These are phyloP conservation scores for Croton setiger DNA, from an alignment of 441 rosid genomes.

Conservation along the genomic window DNA sequence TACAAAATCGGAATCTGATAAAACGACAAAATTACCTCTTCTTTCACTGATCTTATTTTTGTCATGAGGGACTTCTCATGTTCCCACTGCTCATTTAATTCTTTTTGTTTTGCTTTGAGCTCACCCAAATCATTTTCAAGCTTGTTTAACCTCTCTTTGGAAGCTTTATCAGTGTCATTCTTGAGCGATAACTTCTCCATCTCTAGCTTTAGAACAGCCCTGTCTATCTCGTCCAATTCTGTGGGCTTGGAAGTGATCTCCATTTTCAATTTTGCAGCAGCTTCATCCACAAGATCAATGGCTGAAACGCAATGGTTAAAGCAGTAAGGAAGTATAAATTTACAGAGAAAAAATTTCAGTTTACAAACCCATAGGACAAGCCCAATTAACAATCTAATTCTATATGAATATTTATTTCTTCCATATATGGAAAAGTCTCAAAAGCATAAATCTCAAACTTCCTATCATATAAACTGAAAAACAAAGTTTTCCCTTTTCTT, in stretches of 20 bases:
- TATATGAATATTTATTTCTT: neutral
- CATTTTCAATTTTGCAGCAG: slow-evolving; percentile 96
- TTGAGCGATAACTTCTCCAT: slow-evolving; percentile 91
- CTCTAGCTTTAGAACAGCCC: slow-evolving; percentile 77
- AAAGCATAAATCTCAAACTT: slow-evolving; percentile 2
- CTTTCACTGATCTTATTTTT: slow-evolving; percentile 64
- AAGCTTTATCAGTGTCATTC: slow-evolving; percentile 83
- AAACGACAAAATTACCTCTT: slow-evolving; percentile 55
- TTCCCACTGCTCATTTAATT: slow-evolving; percentile 72
- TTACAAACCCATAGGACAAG: neutral
- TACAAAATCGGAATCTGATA: neutral
- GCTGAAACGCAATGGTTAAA: slow-evolving; percentile 42
- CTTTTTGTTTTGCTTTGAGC: slow-evolving; percentile 69
- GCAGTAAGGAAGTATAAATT: neutral
- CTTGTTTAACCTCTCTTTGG: slow-evolving; percentile 78
- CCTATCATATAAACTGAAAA: neutral
- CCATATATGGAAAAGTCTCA: neutral
- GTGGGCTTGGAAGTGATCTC: slow-evolving; percentile 95
- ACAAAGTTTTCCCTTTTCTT: neutral
- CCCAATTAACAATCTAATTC: neutral
- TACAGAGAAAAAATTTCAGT: neutral
- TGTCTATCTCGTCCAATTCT: slow-evolving; percentile 76
- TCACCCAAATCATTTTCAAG: slow-evolving; percentile 52
- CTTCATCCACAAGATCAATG: slow-evolving; percentile 93
- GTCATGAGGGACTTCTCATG: slow-evolving; percentile 71